phyloP scores from a whole-genome alignment of 345 rosid genomes.

The Syzygium oleosum region DNA sequence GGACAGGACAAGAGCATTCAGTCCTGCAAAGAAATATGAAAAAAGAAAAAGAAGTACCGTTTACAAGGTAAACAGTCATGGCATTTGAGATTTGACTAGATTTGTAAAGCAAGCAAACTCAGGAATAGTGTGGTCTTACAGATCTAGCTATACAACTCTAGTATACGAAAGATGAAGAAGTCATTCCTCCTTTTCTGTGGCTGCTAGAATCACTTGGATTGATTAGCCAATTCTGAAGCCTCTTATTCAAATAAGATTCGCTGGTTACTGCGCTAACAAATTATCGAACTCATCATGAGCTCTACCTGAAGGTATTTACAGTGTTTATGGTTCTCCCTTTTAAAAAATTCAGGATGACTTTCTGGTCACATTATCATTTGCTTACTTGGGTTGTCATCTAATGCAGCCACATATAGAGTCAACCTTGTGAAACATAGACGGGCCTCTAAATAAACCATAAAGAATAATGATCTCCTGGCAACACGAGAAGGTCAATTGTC shows the following conservation, averaged over 20 bases:
- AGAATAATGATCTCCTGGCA: not conserved
- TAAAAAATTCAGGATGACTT: not conserved
- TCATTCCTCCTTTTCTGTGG: not conserved
- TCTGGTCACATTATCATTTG: not conserved
- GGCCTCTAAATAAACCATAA: not conserved
- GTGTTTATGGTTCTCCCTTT: not conserved
- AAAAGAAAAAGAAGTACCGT: not conserved
- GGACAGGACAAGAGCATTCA: not conserved
- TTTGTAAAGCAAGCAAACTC: not conserved
- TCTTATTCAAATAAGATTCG: not conserved
- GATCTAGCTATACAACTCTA: not conserved
- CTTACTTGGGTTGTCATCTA: not conserved
- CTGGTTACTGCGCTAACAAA: not conserved
- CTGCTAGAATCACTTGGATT: not conserved
- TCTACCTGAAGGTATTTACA: not conserved
- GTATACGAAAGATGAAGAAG: not conserved
- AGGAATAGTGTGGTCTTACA: not conserved
- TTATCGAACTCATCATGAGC: not conserved
- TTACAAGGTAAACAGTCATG: not conserved
- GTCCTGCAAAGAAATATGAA: not conserved
- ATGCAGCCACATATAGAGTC: not conserved
- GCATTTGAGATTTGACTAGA: not conserved
- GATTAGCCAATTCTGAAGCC: not conserved
- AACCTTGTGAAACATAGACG: not conserved
- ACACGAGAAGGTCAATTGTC: not conserved